Evolutionary conservation across 2,329 filamentous ascomycete genomes (phyloP).

Genomic region (Alternaria atra): DNA sequence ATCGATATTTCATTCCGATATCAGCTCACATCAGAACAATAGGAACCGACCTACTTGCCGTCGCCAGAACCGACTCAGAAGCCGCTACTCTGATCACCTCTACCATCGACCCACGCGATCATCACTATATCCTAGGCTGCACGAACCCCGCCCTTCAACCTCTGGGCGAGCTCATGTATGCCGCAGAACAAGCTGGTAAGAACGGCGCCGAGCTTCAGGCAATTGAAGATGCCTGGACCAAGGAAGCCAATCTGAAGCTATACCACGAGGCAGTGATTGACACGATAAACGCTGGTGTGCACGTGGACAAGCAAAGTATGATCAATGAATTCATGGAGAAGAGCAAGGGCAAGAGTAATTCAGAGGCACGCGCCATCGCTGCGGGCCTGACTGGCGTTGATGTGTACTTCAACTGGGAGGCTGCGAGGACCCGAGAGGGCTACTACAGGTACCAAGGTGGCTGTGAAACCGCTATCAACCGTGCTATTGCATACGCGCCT

Average conservation of each 20-base stretch:
- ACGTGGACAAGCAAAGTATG: constrained; percentile 73
- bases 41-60: constrained; percentile 85
- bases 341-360: constrained; percentile 84
- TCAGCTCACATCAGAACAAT: neutral
- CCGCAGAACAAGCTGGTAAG: constrained; percentile 84
- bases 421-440: constrained; percentile 90
- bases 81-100: constrained; percentile 96
- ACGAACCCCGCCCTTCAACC: constrained; percentile 88
- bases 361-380: constrained; percentile 81
- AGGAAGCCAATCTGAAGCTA: constrained; percentile 80
- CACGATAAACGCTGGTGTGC: constrained; percentile 74
- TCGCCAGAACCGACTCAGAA: constrained; percentile 96
- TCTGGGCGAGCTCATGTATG: constrained; percentile 89
- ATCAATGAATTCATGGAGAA: constrained; percentile 72
- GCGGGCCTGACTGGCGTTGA: constrained; percentile 79
- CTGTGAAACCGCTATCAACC: constrained; percentile 88
- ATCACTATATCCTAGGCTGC: constrained; percentile 87
- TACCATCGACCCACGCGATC: constrained; percentile 94
- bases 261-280: constrained; percentile 91
- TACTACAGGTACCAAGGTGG: constrained; percentile 94
- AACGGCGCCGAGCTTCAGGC: constrained; percentile 80
- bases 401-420: constrained; percentile 93
- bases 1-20: neutral
- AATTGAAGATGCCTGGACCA: constrained; percentile 89
- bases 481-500: constrained; percentile 89